A percentile compares a stretch with the other conserved stretches of the same genome.
These are phyloP conservation scores for Trichoderma reesei DNA, from an alignment of 495 filamentous ascomycete genomes.

Conservation along the genomic window DNA sequence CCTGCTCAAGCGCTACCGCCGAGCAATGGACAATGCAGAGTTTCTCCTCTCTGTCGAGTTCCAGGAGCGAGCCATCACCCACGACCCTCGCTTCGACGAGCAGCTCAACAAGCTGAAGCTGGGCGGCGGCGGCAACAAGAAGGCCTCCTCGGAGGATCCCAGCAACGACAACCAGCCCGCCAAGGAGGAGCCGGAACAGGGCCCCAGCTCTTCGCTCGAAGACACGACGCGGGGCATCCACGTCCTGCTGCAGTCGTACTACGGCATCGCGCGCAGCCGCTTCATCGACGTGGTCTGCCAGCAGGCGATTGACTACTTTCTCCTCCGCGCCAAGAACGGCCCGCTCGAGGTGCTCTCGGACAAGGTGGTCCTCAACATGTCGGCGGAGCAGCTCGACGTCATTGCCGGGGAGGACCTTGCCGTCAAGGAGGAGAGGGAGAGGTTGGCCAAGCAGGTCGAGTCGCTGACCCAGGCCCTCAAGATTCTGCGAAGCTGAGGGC, in stretches of 20 bases:
- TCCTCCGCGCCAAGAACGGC: conserved; percentile 22
- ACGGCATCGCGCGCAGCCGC: conserved; percentile 45
- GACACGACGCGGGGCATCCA: conserved; percentile 44
- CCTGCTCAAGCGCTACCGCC: conserved; percentile 15
- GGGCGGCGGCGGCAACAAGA: too few relatives aligned
- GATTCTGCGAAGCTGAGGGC: not conserved
- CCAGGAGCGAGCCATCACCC: conserved; percentile 11
- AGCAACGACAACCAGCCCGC: not conserved
- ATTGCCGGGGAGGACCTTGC: conserved; percentile 6
- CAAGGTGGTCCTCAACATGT: not conserved
- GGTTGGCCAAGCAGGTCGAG: not conserved
- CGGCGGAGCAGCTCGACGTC: not conserved
- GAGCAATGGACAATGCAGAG: conserved; percentile 14
- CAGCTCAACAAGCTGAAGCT: not conserved
- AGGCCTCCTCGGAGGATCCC: too few relatives aligned
- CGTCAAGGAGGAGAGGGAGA: not conserved
- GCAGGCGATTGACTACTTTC: conserved; percentile 24
- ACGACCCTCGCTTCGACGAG: conserved; percentile 13
- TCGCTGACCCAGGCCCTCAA: not conserved
- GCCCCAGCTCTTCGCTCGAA: conserved; percentile 34
- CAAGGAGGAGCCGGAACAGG: not conserved
- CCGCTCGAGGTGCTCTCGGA: conserved; percentile 17
- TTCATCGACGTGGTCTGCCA: conserved; percentile 47
- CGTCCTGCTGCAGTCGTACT: conserved; percentile 49
- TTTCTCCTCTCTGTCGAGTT: conserved; percentile 18